These are phyloP conservation scores for Fusarium stilboides DNA, from an alignment of 2,329 filamentous ascomycete species.

Conservation along the genomic window DNA sequence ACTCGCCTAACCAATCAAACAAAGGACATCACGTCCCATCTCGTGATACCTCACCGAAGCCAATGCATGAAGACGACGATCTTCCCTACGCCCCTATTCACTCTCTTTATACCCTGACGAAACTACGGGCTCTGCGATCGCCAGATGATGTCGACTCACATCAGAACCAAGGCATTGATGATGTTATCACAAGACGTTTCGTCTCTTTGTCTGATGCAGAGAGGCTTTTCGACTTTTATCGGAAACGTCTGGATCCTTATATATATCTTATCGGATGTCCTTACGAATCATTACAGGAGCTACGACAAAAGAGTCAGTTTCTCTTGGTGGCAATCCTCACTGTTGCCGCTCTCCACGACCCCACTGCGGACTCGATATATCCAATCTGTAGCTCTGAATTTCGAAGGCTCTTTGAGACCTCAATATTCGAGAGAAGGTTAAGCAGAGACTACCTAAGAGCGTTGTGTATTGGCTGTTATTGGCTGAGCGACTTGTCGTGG, in stretches of 20 bases:
- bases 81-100: conserved; percentile 55
- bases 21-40: conserved; percentile 34
- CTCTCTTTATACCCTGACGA: conserved; percentile 55
- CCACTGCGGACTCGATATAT: conserved; percentile 65
- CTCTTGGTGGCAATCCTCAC: conserved; percentile 70
- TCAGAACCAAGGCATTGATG: conserved; percentile 35
- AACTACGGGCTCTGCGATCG: conserved; percentile 52
- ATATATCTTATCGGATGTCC: conserved; percentile 66
- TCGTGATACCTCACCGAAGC: conserved; percentile 36
- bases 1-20: conserved; percentile 20
- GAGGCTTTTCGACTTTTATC: conserved; percentile 65
- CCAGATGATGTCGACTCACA: conserved; percentile 44
- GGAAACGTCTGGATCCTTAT: conserved; percentile 64
- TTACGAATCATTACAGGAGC: conserved; percentile 63
- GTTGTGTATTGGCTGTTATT: conserved; percentile 72
- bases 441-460: conserved; percentile 69
- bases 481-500: conserved; percentile 74
- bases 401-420: conserved; percentile 65
- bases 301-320: conserved; percentile 69
- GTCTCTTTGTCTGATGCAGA: conserved; percentile 64
- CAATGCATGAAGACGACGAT: conserved; percentile 49
- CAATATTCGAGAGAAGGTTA: conserved; percentile 54
- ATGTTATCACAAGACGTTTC: conserved; percentile 56
- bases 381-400: conserved; percentile 69
- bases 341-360: conserved; percentile 71